Evolutionary conservation across 2,329 filamentous ascomycete species (phyloP).

Genomic region (Sporothrix variecibatus): DNA sequence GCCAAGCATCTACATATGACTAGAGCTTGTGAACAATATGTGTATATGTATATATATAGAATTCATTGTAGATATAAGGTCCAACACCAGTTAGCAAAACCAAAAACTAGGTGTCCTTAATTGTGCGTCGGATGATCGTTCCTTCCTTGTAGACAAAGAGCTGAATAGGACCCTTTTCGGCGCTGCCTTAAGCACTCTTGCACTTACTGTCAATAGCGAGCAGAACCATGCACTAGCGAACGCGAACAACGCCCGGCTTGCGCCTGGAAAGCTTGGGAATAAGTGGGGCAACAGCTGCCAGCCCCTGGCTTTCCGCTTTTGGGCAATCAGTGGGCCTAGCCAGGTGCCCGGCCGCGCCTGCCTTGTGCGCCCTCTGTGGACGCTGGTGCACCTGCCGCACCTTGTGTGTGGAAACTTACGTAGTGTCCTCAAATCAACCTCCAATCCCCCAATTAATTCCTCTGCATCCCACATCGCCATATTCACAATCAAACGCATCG

Average conservation of each 20-base stretch:
- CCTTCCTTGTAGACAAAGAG: neutral
- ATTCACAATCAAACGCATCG: neutral
- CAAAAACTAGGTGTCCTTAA: no score
- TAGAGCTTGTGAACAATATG: neutral
- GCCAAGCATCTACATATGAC: no score
- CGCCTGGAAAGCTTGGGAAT: conserved; percentile 1
- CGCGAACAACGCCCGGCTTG: neutral
- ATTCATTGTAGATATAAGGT: neutral
- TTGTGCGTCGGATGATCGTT: neutral
- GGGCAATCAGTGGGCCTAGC: neutral
- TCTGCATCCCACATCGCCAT: conserved; percentile 2
- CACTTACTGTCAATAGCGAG: neutral
- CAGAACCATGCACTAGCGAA: neutral
- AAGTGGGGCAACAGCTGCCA: conserved; percentile 20
- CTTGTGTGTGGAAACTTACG: conserved; percentile 14
- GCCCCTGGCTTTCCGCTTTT: conserved; percentile 23
- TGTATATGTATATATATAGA: neutral
- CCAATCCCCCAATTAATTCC: neutral
- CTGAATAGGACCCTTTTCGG: neutral
- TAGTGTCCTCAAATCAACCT: conserved; percentile 16
- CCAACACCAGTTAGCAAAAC: neutral
- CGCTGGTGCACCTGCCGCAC: neutral
- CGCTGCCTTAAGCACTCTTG: neutral
- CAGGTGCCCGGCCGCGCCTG: conserved; percentile 13
- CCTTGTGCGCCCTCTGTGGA: neutral